Evolutionary conservation across 768 basidiomycete species (phyloP).

Genomic region (Leccinum variicolor): DNA sequence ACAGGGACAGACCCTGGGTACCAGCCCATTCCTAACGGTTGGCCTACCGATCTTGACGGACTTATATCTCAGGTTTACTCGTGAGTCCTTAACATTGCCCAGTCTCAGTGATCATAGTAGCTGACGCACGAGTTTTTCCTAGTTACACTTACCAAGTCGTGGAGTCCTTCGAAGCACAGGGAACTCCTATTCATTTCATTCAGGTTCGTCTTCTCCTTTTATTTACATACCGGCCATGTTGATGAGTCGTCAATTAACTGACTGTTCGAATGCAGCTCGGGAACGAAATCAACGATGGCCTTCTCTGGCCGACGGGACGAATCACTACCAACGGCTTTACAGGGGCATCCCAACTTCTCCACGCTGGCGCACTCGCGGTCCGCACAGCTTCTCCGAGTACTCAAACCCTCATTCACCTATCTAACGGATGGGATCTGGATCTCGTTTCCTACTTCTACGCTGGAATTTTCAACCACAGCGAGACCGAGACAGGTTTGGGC

Average conservation of each 20-base stretch:
- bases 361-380: conserved; percentile 28
- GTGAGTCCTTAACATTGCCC: not conserved
- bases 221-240: not conserved
- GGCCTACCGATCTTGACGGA: conserved; percentile 13
- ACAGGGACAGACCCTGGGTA: conserved; percentile 7
- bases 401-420: conserved; percentile 6
- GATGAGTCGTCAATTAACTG: not conserved
- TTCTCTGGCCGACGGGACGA: conserved; percentile 5
- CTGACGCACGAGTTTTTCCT: not conserved
- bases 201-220: conserved; percentile 1
- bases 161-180: conserved; percentile 5
- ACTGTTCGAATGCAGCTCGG: conserved; percentile 6
- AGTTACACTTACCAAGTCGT: conserved; percentile 11
- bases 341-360: conserved; percentile 28
- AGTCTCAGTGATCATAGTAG: not conserved
- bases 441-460: conserved; percentile 4
- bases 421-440: conserved; percentile 6
- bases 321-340: conserved; percentile 7
- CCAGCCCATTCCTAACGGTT: conserved; percentile 11
- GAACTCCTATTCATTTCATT: conserved; percentile 7
- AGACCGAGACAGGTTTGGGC: not conserved
- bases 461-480: not conserved
- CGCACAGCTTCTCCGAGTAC: conserved; percentile 3
- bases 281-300: conserved; percentile 12
- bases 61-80: conserved; percentile 3